Evolutionary conservation across 2,329 filamentous ascomycete species (phyloP).

Genomic region (Nigrospora sphaerica): DNA sequence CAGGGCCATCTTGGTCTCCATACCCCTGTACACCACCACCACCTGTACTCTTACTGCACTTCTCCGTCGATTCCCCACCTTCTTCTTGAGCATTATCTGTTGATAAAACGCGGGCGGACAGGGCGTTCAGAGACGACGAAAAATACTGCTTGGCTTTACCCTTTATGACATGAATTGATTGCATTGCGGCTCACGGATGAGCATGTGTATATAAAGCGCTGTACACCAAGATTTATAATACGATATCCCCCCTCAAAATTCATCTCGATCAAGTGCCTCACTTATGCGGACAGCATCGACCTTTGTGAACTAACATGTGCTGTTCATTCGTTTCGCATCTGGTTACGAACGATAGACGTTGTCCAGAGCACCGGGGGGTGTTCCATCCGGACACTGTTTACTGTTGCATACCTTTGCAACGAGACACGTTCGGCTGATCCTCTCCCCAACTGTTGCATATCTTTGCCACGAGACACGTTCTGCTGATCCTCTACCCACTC

Average conservation of each 20-base stretch:
- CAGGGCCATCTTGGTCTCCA: slow-evolving; percentile 11
- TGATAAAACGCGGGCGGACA: slow-evolving; percentile 20
- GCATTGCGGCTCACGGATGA: slow-evolving; percentile 33
- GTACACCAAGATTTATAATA: slow-evolving; percentile 40
- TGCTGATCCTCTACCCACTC: not conserved
- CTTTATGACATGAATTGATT: slow-evolving; percentile 37
- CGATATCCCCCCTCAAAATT: slow-evolving; percentile 48
- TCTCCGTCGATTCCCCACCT: slow-evolving; percentile 21
- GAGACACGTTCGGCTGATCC: not conserved
- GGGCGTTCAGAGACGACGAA: slow-evolving; percentile 25
- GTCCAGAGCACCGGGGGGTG: no score
- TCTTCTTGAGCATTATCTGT: slow-evolving; percentile 25
- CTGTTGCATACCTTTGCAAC: no score
- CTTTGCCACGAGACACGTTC: not conserved
- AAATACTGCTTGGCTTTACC: slow-evolving; percentile 20
- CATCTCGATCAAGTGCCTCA: no score
- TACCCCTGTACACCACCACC: slow-evolving; percentile 31
- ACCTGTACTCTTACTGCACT: slow-evolving; percentile 43
- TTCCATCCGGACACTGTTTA: no score
- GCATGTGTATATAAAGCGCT: slow-evolving; percentile 34
- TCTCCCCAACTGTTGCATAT: no score
- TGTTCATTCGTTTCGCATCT: no score
- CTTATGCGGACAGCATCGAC: no score
- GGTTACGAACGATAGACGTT: no score
- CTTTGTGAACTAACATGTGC: no score